Percentiles rank a stretch among this genome's conserved stretches.
Conservation (phyloP, 208 protist genomes). For the Trypanosoma avium region DNA sequence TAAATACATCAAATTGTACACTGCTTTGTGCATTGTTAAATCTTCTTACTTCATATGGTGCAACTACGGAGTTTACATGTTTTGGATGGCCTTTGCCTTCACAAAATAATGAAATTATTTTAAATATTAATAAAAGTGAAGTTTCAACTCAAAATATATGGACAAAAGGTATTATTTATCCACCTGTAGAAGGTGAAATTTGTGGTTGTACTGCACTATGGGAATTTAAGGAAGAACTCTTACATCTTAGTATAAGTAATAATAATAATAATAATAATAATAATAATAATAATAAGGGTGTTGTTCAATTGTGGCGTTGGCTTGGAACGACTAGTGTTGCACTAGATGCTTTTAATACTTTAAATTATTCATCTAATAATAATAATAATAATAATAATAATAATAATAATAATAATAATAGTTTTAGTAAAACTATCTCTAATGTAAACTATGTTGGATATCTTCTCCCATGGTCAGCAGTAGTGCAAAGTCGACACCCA, state of each 20-base stretch:
- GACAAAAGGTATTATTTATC: conserved; percentile 1
- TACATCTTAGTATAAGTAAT: too few relatives aligned
- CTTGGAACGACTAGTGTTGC: conserved; percentile 51
- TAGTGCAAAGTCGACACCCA: conserved; percentile 56
- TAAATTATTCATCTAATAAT: too few relatives aligned
- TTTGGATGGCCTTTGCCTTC: conserved; percentile 20
- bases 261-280: too few relatives aligned
- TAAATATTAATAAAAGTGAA: background rate
- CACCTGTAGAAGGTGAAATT: background rate
- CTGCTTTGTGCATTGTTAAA: conserved; percentile 26
- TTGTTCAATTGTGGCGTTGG: conserved; percentile 78
- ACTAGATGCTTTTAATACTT: too few relatives aligned
- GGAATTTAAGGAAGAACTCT: conserved; percentile 58
- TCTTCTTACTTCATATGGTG: conserved; percentile 25
- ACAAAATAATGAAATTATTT: background rate
- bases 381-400: too few relatives aligned
- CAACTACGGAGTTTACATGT: conserved; percentile 22
- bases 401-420: too few relatives aligned
- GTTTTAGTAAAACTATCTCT: too few relatives aligned
- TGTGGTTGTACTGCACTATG: conserved; percentile 19
- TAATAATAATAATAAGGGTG: too few relatives aligned
- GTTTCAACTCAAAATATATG: background rate
- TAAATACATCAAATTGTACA: background rate
- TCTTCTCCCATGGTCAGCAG: conserved; percentile 76
- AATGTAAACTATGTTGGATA: conserved; percentile 22